Percentiles rank a stretch among this genome's conserved stretches.
These are phyloP conservation scores for Iberis pinnata DNA, from an alignment of 345 rosid species.

Conservation along the genomic window DNA sequence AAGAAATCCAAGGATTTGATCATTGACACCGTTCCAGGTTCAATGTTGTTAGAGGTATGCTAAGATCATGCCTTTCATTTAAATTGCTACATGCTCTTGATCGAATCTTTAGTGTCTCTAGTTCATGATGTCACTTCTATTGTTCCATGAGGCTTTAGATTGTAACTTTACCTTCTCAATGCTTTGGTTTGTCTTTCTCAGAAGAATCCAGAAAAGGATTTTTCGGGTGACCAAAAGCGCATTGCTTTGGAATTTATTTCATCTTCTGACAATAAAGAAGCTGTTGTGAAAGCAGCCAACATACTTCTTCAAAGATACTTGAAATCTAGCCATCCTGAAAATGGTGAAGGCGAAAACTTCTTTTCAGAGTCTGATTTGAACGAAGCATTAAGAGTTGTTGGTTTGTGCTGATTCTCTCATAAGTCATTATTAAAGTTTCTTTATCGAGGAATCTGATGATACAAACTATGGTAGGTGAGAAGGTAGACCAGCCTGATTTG, in stretches of 20 bases:
- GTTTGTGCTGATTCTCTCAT: slow-evolving; percentile 39
- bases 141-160: no score
- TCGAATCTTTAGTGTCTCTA: no score
- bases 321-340: slow-evolving; percentile 32
- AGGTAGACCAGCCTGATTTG: slow-evolving; percentile 69
- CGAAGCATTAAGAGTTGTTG: slow-evolving; percentile 60
- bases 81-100: background rate
- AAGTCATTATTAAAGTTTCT: background rate
- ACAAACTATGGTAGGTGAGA: slow-evolving; percentile 43
- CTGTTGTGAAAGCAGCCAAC: slow-evolving; percentile 79
- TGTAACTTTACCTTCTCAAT: no score
- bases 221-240: slow-evolving; percentile 20
- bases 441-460: slow-evolving; percentile 4
- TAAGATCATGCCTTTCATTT: background rate
- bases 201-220: slow-evolving; percentile 45
- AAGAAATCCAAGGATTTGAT: slow-evolving; percentile 68
- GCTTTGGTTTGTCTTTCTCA: slow-evolving; percentile 1
- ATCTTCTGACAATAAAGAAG: slow-evolving; percentile 70
- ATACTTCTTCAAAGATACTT: slow-evolving; percentile 45
- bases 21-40: slow-evolving; percentile 40
- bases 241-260: slow-evolving; percentile 45
- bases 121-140: no score
- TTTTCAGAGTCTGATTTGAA: slow-evolving; percentile 59
- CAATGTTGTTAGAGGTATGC: slow-evolving; percentile 32
- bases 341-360: slow-evolving; percentile 37